These are phyloP conservation scores for Penicillium bovifimosum DNA, from an alignment of 495 filamentous ascomycete genomes.

Conservation along the genomic window DNA sequence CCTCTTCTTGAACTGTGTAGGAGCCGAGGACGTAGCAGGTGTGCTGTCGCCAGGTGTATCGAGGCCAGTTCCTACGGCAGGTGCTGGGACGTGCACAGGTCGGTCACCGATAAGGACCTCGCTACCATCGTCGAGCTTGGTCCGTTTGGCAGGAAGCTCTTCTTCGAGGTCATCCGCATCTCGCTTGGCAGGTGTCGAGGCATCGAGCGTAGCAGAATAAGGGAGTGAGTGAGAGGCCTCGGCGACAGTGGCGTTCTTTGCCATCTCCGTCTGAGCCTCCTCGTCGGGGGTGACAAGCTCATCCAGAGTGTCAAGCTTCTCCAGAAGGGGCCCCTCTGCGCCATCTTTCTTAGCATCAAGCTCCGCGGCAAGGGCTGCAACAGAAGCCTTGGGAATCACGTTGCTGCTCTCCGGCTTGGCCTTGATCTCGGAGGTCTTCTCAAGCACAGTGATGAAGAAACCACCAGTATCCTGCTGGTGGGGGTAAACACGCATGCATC, in stretches of 20 bases:
- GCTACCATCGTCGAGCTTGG: constrained; percentile 42
- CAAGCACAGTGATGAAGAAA: constrained; percentile 93
- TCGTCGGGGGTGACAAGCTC: constrained; percentile 36
- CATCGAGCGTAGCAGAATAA: constrained; percentile 33
- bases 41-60: constrained; percentile 33
- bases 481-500: constrained; percentile 88
- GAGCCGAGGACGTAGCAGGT: constrained; percentile 25
- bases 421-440: constrained; percentile 84
- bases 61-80: constrained; percentile 35
- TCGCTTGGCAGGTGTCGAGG: constrained; percentile 29
- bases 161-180: constrained; percentile 38
- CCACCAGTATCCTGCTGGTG: constrained; percentile 93
- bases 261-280: constrained; percentile 30
- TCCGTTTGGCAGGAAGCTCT: constrained; percentile 41
- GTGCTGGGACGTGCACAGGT: constrained; percentile 44
- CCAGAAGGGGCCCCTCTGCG: constrained; percentile 26
- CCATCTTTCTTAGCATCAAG: constrained; percentile 45
- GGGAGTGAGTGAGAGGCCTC: constrained; percentile 37
- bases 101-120: constrained; percentile 46
- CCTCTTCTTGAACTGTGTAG: constrained; percentile 33
- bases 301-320: constrained; percentile 49
- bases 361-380: constrained; percentile 52
- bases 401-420: constrained; percentile 71
- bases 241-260: constrained; percentile 43
- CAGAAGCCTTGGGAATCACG: constrained; percentile 45